Percentiles rank a stretch among this genome's conserved stretches.
Conservation (phyloP, 345 rosid genomes). For the Salix caprea region DNA sequence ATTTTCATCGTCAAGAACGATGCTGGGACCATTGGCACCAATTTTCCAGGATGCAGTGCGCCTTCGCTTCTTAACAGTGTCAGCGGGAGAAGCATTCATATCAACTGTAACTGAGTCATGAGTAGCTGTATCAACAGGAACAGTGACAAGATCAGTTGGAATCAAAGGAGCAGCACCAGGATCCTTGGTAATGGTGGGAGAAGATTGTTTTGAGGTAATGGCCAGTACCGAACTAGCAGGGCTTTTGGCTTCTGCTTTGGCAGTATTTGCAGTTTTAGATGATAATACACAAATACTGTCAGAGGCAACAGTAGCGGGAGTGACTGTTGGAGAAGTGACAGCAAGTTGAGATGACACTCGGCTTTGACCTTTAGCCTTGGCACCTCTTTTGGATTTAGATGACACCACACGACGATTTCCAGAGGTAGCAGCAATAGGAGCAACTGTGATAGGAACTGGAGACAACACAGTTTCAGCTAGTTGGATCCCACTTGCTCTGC, state of each 20-base stretch:
- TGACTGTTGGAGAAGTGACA: conserved; percentile 12
- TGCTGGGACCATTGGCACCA: conserved; percentile 33
- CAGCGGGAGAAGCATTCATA: conserved; percentile 60
- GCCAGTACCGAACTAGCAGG: conserved; percentile 13
- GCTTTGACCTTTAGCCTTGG: conserved; percentile 20
- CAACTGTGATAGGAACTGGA: conserved; percentile 3
- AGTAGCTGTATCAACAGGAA: conserved; percentile 15
- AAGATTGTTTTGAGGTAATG: conserved; percentile 4
- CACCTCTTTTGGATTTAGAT: conserved; percentile 19
- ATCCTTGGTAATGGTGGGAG: neutral
- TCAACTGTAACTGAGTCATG: conserved; percentile 24
- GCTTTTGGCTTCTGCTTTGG: conserved; percentile 20
- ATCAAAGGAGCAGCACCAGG: conserved; percentile 8
- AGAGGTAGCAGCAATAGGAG: conserved; percentile 15
- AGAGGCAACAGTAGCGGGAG: conserved; percentile 16
- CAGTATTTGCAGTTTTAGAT: conserved; percentile 19
- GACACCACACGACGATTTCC: conserved; percentile 23
- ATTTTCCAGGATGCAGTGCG: conserved; percentile 47
- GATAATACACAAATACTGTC: conserved; percentile 23
- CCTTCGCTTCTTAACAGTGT: conserved; percentile 76
- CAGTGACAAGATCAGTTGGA: conserved; percentile 8
- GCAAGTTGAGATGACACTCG: conserved; percentile 24
- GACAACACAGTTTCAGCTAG: conserved; percentile 42
- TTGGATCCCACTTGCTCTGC: conserved; percentile 47
- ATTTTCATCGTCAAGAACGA: conserved; percentile 29